Evolutionary conservation across 2,329 filamentous ascomycete genomes (phyloP).

Genomic region (Falciphora oryzae): DNA sequence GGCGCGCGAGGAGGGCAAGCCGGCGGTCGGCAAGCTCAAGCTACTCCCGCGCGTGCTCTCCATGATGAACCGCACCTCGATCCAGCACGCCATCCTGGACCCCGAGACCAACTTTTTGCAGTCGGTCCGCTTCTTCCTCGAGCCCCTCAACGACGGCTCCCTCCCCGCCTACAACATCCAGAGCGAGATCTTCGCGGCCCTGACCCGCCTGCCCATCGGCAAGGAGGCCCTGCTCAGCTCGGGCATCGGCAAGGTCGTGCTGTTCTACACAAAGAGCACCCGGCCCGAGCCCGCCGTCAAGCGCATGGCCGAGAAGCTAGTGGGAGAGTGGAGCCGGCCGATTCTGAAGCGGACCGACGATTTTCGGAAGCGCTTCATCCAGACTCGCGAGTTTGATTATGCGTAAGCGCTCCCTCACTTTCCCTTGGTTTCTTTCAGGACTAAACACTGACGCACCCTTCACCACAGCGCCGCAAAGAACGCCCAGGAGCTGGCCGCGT

Average conservation of each 20-base stretch:
- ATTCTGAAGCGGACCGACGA: conserved; percentile 92
- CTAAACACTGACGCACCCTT: conserved; percentile 12
- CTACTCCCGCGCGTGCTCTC: conserved; percentile 86
- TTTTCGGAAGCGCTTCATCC: conserved; percentile 75
- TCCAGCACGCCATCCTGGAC: conserved; percentile 79
- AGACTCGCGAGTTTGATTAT: conserved; percentile 59
- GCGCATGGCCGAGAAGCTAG: conserved; percentile 83
- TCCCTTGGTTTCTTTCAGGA: neutral
- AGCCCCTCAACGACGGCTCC: conserved; percentile 89
- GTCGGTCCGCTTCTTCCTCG: conserved; percentile 93
- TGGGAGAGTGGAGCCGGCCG: conserved; percentile 92
- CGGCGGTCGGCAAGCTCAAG: conserved; percentile 88
- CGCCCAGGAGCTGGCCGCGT: conserved; percentile 41
- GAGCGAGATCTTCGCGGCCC: conserved; percentile 80
- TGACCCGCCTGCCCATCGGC: conserved; percentile 77
- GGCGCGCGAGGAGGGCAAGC: conserved; percentile 70
- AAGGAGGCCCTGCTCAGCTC: conserved; percentile 87
- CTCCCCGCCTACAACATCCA: conserved; percentile 97
- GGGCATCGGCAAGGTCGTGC: conserved; percentile 90
- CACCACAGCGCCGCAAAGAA: conserved; percentile 45
- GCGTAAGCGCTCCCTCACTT: conserved; percentile 33
- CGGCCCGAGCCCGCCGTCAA: conserved; percentile 85
- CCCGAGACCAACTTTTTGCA: conserved; percentile 94
- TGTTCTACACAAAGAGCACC: conserved; percentile 96
- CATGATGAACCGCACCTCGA: conserved; percentile 82